Base-by-base conservation (phyloP, 768 basidiomycete genomes). In the Xerocomus brunneocitrinus region DNA sequence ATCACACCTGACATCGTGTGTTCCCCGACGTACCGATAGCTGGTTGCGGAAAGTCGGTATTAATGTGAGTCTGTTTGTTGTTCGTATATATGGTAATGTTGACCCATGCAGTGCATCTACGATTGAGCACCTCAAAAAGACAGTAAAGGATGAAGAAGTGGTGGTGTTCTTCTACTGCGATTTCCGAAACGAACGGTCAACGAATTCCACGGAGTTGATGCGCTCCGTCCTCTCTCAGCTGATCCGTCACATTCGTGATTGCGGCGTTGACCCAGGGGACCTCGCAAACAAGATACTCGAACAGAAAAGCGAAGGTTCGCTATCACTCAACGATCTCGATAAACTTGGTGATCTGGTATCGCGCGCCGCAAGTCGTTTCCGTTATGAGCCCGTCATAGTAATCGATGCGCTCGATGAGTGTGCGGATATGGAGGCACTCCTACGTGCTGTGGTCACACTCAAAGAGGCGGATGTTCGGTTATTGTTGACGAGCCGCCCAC, bases 331-430 rank as follows among this genome's bases (percentile, higher is more conserved):
- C 19, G 19, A 41, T 27, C 46, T 36, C 5, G 53, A 43, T 7
- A 30, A 41, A 12, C 47, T 56, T 4, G 34, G 50, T 36, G 35
- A 38, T 10, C 39, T 36, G 9, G 19, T 50, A 2, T 28, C 30
- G 12, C 44, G 39, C 10, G 38, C 50, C 2, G 42, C 49, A 8
- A 24, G 22, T n/a, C 30, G 28, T 30, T 50, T 55, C n/a, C 25
- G 9, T 41, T 22, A 16, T 5, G 24, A 44, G 13, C 54, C 54
- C 4, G 5, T 56, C 25, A 41, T 56, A 30, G 46, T 56, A 13
- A 56, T 56, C 16, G 55, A 56, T 22, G 55, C 46, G 4, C 51
- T 56, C 9, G 55, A 56, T 8, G 55, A 19, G 19, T 27, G 27
- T 6, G 27, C 27, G 5, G 27, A 27, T 27, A 27, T 27, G 27